Evolutionary conservation across 1,139 yeast species (phyloP), one percentile per base, ranked within the genome.

Genomic region (Kluyveromyces marxianus): DNA sequence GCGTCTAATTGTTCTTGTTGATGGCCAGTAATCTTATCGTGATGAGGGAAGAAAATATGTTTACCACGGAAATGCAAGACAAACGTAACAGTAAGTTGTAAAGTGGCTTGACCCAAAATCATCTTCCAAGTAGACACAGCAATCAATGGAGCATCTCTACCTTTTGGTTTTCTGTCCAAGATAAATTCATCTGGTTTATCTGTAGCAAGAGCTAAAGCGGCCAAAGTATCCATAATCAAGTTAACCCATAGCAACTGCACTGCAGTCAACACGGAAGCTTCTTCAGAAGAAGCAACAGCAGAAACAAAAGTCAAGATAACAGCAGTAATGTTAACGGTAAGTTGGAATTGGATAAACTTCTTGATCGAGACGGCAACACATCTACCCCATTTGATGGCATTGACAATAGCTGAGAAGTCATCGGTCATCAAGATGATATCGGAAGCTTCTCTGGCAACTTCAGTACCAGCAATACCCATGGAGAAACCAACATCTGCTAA

Each of bases 381-480:
- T 66, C 99, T 79, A 48, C 99, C 99, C 98, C 98, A 94, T 68
- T 88, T 87, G 60, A 92, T 87, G n/a, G 98, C 99, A 66, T 88
- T 88, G 44, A 92, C 97, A 65, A 92, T 92, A 47, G 95, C 92
- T 7, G 90, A 75, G 61, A 92, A 92, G 69, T 92, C 95, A 69
- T 92, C 98, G 35, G 95, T 89, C 95, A 88, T 88, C 58, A 88
- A 74, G 55, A 88, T 86, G 57, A 88, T 88, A 69, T 88, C 96
- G n/a, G 95, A 84, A 4, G 96, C 96, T 63, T 88, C 96, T 63
- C 95, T 77, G 3, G 96, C 96, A 52, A 88, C 96, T 68, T 88
- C 96, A 1, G 96, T 88, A 55, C 96, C 96, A 7, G 94, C 75
- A 48, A 86, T 83, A 54, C 96, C 96, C 96, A 88, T 88, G 2